A percentile compares a stretch with the other conserved stretches of the same genome.
These are phyloP conservation scores for Vitis rotundifolia DNA, from an alignment of 164 flowering plant species.

Conservation along the genomic window DNA sequence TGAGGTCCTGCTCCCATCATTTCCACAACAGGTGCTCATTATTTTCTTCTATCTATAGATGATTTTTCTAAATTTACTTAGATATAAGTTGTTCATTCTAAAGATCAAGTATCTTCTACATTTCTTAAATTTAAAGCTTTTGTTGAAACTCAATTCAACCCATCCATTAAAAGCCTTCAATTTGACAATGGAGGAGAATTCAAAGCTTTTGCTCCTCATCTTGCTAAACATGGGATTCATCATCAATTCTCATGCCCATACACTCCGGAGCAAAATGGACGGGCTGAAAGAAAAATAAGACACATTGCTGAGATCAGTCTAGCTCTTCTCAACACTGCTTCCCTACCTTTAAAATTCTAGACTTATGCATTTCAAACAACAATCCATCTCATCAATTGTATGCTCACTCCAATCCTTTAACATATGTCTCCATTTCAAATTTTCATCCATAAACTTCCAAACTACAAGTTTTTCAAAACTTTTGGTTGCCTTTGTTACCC, in stretches of 20 bases:
- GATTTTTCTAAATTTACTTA: too few species aligned
- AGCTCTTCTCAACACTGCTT: slow-evolving; percentile 10
- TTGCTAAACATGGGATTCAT: background rate
- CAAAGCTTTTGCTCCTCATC: background rate
- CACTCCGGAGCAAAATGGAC: slow-evolving; percentile 18
- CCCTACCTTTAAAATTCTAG: slow-evolving; percentile 15
- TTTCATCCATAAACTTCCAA: background rate
- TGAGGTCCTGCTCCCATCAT: too few species aligned
- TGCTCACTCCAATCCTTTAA: slow-evolving; percentile 1
- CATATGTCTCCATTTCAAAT: background rate
- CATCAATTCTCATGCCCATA: slow-evolving; percentile 18
- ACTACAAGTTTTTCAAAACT: too few species aligned
- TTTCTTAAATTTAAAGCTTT: too few species aligned
- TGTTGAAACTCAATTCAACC: too few species aligned
- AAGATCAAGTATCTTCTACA: too few species aligned
- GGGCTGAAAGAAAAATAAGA: slow-evolving; percentile 4
- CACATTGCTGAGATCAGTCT: slow-evolving; percentile 18
- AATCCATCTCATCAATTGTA: slow-evolving; percentile 14
- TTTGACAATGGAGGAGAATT: slow-evolving; percentile 24
- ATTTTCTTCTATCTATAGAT: too few species aligned
- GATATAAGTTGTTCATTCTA: too few species aligned
- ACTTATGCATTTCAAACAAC: slow-evolving; percentile 19
- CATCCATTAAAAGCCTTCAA: too few species aligned
- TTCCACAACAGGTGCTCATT: too few species aligned
- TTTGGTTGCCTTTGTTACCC: too few species aligned